A percentile compares a stretch with the other conserved stretches of the same genome.
Evolutionary conservation across 177 flowering plant species (phyloP).

Genomic region (Tripterygium wilfordii): DNA sequence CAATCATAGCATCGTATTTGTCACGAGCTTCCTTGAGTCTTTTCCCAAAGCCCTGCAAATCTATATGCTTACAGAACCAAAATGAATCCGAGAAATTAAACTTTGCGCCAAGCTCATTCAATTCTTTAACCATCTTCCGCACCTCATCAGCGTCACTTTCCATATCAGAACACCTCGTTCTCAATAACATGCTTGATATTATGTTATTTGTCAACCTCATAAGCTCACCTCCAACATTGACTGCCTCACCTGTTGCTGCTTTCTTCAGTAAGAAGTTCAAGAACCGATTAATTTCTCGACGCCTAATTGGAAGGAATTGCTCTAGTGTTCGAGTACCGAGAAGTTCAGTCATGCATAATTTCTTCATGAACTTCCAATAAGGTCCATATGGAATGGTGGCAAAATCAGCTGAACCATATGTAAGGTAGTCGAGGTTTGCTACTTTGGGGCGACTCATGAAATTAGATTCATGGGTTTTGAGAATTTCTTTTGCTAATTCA

Average conservation of each 20-base stretch:
- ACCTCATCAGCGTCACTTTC: conserved; percentile 5
- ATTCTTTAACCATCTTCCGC: conserved; percentile 12
- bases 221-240: conserved; percentile 8
- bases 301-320: conserved; percentile 4
- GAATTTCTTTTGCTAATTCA: neutral
- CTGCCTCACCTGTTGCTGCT: neutral
- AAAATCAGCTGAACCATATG: conserved; percentile 4
- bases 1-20: conserved; percentile 16
- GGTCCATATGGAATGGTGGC: conserved; percentile 11
- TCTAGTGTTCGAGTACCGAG: conserved; percentile 8
- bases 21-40: conserved; percentile 8
- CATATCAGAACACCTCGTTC: conserved; percentile 6
- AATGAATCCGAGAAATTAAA: conserved; percentile 19
- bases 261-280: neutral
- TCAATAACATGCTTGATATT: conserved; percentile 9
- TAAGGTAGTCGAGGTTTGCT: neutral
- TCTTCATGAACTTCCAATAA: conserved; percentile 6
- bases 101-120: conserved; percentile 13
- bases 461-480: neutral
- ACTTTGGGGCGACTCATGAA: neutral
- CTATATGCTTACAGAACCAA: conserved; percentile 6
- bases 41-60: conserved; percentile 13
- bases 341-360: conserved; percentile 5
- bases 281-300: neutral
- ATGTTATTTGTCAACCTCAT: conserved; percentile 5